A percentile compares a stretch with the other conserved stretches of the same genome.
phyloP scores from a whole-genome alignment of 441 rosid genomes.

The Adansonia rubrostipa region DNA sequence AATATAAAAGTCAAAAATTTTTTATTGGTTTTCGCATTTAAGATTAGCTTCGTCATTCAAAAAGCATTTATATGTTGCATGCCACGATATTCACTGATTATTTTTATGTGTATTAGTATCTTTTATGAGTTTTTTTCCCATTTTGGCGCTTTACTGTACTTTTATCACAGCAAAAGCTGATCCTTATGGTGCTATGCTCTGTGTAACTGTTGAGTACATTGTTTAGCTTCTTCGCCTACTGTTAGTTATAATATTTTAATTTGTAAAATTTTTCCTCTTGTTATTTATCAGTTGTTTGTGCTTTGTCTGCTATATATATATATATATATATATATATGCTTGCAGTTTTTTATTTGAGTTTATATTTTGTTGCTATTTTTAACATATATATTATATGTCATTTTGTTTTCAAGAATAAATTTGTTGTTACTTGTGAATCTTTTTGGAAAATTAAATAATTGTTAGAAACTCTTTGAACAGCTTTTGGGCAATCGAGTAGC shows the following conservation, averaged over 20 bases:
- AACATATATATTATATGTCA: not conserved
- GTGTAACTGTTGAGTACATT: not conserved
- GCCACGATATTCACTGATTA: not conserved
- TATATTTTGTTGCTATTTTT: not conserved
- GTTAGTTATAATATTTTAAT: not conserved
- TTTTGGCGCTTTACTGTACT: constrained; percentile 1
- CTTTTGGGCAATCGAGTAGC: constrained; percentile 87
- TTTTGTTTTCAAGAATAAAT: not conserved
- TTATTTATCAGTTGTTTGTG: not conserved
- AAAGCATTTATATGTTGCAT: not conserved
- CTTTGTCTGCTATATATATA: not conserved
- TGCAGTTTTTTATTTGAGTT: not conserved
- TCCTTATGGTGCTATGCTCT: not conserved
- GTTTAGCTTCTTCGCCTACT: not conserved
- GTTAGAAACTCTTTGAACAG: constrained; percentile 43
- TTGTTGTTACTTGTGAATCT: constrained; percentile 11
- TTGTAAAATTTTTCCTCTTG: not conserved
- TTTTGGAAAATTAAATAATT: constrained; percentile 16
- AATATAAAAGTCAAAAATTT: not conserved
- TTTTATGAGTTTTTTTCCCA: not conserved
- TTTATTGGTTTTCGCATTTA: not conserved
- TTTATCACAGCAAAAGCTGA: not conserved
- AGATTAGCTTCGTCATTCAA: not conserved
- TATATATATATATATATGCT: not conserved
- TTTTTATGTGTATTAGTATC: not conserved